Evolutionary conservation across 1,284 basidiomycete genomes (phyloP).

Genomic region (Boletellus deceptivus): DNA sequence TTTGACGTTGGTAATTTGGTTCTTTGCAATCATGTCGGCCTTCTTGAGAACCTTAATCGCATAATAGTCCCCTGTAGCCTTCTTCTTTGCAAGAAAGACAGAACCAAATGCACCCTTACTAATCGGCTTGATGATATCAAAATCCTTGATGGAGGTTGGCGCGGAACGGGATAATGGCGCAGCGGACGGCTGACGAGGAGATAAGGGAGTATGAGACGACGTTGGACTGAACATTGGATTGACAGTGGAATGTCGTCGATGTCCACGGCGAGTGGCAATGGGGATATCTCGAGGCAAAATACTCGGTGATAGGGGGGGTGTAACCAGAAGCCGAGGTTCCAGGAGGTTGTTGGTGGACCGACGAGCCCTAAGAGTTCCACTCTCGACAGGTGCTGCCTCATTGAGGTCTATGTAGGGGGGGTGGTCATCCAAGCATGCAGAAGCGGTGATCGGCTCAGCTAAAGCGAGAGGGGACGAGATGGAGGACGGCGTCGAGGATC

Average conservation of each 20-base stretch:
- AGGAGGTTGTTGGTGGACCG: conserved; percentile 65
- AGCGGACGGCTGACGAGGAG: conserved; percentile 83
- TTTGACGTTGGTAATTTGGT: conserved; percentile 99
- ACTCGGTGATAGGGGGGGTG: conserved; percentile 73
- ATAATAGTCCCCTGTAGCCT: conserved; percentile 96
- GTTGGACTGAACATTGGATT: conserved; percentile 62
- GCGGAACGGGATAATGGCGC: conserved; percentile 77
- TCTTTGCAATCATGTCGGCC: conserved; percentile 99
- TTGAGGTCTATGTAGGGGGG: conserved; percentile 64
- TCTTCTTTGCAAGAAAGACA: conserved; percentile 98
- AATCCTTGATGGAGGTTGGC: conserved; percentile 96
- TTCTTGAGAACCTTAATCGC: conserved; percentile 99
- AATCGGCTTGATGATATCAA: conserved; percentile 99
- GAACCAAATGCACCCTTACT: conserved; percentile 99
- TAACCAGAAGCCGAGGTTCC: conserved; percentile 64
- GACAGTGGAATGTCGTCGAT: conserved; percentile 72
- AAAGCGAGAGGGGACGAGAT: conserved; percentile 79
- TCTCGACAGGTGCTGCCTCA: conserved; percentile 40
- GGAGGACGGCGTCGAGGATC: conserved; percentile 81
- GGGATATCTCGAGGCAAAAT: conserved; percentile 56
- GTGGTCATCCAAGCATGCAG: conserved; percentile 52
- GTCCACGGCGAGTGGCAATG: conserved; percentile 48
- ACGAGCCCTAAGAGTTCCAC: conserved; percentile 50
- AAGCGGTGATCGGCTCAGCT: conserved; percentile 75
- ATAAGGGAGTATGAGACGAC: conserved; percentile 62